A percentile compares a stretch with the other conserved stretches of the same genome.
Conservation (phyloP, 805 yeast species). For the Starmera quercuum region DNA sequence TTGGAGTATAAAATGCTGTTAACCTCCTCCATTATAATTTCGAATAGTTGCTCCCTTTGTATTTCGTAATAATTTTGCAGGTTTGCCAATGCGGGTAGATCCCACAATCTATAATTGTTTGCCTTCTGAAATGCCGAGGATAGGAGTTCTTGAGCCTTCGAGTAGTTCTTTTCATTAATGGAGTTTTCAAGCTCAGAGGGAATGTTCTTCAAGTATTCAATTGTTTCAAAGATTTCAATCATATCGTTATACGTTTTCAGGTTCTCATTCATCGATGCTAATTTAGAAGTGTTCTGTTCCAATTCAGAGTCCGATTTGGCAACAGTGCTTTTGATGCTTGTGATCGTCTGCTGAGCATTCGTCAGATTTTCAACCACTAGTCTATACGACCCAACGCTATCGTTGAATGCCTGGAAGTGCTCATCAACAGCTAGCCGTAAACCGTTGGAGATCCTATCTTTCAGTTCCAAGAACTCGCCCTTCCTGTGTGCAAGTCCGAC, state of each 20-base stretch:
- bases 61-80: slow-evolving; percentile 43
- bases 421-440: slow-evolving; percentile 69
- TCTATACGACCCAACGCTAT: slow-evolving; percentile 78
- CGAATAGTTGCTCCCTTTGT: slow-evolving; percentile 57
- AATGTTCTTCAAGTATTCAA: slow-evolving; percentile 49
- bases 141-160: slow-evolving; percentile 53
- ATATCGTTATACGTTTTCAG: slow-evolving; percentile 57
- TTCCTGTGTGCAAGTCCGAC: slow-evolving; percentile 81
- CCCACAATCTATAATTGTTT: slow-evolving; percentile 47
- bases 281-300: slow-evolving; percentile 23
- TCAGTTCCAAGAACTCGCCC: slow-evolving; percentile 57
- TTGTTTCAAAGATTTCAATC: slow-evolving; percentile 61
- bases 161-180: slow-evolving; percentile 64
- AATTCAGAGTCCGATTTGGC: slow-evolving; percentile 23
- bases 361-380: slow-evolving; percentile 55
- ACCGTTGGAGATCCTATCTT: slow-evolving; percentile 45
- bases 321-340: slow-evolving; percentile 39
- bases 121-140: slow-evolving; percentile 36
- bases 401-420: slow-evolving; percentile 78
- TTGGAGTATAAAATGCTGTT: slow-evolving; percentile 61
- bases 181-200: slow-evolving; percentile 60
- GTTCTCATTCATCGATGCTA: slow-evolving; percentile 44
- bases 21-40: slow-evolving; percentile 69
- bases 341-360: slow-evolving; percentile 55
- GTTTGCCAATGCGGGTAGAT: slow-evolving; percentile 43